Evolutionary conservation across 305 asterid genomes (phyloP).

Genomic region (Salvia sclarea): DNA sequence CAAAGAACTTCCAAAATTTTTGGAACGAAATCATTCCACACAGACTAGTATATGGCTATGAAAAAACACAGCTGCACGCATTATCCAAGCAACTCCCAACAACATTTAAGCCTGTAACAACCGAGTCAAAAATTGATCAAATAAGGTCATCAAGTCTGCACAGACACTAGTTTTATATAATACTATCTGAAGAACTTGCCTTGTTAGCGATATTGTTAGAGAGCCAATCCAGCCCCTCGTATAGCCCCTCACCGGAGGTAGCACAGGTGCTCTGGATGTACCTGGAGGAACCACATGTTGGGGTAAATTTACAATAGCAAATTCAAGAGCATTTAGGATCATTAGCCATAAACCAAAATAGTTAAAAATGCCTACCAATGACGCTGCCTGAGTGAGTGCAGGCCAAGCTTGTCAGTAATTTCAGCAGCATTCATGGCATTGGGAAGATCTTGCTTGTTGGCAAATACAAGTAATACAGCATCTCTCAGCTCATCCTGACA

Average conservation of each 20-base stretch:
- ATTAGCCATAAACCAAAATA: not conserved
- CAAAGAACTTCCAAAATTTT: slow-evolving; percentile 30
- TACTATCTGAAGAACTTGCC: slow-evolving; percentile 41
- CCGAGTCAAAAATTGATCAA: not conserved
- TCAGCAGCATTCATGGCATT: slow-evolving; percentile 88
- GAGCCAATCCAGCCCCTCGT: slow-evolving; percentile 79
- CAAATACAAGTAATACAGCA: slow-evolving; percentile 76
- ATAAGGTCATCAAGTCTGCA: not conserved
- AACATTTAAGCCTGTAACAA: slow-evolving; percentile 43
- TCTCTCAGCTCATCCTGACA: slow-evolving; percentile 71
- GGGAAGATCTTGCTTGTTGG: slow-evolving; percentile 81
- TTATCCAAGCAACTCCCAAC: slow-evolving; percentile 33
- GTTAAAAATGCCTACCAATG: slow-evolving; percentile 53
- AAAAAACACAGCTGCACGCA: slow-evolving; percentile 44
- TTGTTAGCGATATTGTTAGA: slow-evolving; percentile 76
- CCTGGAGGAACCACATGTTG: slow-evolving; percentile 39
- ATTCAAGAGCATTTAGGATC: not conserved
- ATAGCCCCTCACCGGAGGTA: slow-evolving; percentile 77
- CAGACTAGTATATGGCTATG: slow-evolving; percentile 44
- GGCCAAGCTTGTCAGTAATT: slow-evolving; percentile 76
- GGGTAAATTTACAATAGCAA: not conserved
- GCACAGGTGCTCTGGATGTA: slow-evolving; percentile 86
- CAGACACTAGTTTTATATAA: too few relatives aligned
- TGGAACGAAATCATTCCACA: slow-evolving; percentile 43
- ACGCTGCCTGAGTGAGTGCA: slow-evolving; percentile 82